Conservation (phyloP, 306 rosid species). For the Mimosa pudica region DNA sequence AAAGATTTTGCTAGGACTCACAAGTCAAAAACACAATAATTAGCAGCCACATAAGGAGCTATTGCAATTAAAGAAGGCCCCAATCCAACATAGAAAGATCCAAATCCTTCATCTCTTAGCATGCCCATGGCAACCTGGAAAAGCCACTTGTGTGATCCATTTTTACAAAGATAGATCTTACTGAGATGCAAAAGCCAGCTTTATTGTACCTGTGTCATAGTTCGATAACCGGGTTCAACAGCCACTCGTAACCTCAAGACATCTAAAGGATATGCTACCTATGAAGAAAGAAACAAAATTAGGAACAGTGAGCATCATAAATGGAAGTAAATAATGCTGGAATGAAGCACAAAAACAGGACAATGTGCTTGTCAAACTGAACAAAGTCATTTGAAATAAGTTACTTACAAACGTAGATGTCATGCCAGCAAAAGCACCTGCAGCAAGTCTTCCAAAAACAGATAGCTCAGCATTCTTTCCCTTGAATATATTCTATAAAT, state of each 20-base stretch:
- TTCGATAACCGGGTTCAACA: slow-evolving; percentile 87
- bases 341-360: slow-evolving; percentile 4
- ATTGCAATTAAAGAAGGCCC: slow-evolving; percentile 89
- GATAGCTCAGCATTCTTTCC: slow-evolving; percentile 78
- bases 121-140: slow-evolving; percentile 78
- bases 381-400: neutral
- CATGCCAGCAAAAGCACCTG: slow-evolving; percentile 99
- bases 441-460: slow-evolving; percentile 87
- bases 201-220: slow-evolving; percentile 80
- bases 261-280: slow-evolving; percentile 92
- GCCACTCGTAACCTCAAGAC: slow-evolving; percentile 87
- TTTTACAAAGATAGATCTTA: slow-evolving; percentile 18
- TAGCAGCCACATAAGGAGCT: slow-evolving; percentile 93
- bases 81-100: slow-evolving; percentile 85
- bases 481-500: slow-evolving; percentile 68
- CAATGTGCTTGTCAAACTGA: slow-evolving; percentile 12
- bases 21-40: slow-evolving; percentile 90
- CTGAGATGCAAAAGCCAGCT: slow-evolving; percentile 25
- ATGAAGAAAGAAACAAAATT: slow-evolving; percentile 34
- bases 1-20: slow-evolving; percentile 45
- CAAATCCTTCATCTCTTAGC: slow-evolving; percentile 80
- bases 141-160: slow-evolving; percentile 40
- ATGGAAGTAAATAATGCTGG: neutral
- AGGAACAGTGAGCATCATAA: slow-evolving; percentile 3
- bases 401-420: slow-evolving; percentile 87